Evolutionary conservation across 768 basidiomycete species (phyloP).

Genomic region (Boletus sp.): DNA sequence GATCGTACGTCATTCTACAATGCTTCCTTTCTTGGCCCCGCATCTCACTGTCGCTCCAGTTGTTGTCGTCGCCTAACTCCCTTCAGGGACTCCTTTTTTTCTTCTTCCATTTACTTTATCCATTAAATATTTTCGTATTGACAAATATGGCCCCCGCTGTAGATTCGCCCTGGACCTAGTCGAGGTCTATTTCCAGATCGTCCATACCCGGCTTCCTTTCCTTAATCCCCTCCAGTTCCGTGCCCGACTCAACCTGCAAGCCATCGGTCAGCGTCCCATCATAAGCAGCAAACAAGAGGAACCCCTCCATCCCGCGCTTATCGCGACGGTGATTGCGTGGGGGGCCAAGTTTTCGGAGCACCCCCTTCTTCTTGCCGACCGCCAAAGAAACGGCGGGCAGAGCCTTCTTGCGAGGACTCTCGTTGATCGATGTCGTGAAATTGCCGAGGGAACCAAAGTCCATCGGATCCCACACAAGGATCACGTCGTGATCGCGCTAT

Average conservation of each 20-base stretch:
- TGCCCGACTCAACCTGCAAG: constrained; percentile 53
- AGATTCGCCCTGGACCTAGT: constrained; percentile 92
- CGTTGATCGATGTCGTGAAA: constrained; percentile 77
- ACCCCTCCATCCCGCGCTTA: constrained; percentile 63
- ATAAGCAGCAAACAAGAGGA: constrained; percentile 34
- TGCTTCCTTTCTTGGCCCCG: constrained; percentile 17
- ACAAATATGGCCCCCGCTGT: constrained; percentile 12
- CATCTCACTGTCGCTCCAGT: constrained; percentile 21
- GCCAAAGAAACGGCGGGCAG: constrained; percentile 64
- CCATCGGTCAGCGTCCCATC: constrained; percentile 22
- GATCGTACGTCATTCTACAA: constrained; percentile 21
- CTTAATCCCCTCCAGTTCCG: constrained; percentile 84
- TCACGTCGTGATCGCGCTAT: constrained; percentile 75
- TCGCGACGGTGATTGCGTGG: constrained; percentile 88
- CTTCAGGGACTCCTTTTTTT: constrained; percentile 21
- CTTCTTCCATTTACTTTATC: constrained; percentile 31
- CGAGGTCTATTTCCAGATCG: constrained; percentile 92
- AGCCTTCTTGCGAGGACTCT: constrained; percentile 76
- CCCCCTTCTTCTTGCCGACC: constrained; percentile 74
- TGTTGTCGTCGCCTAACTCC: constrained; percentile 9
- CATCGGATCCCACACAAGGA: constrained; percentile 76
- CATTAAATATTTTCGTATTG: constrained; percentile 8
- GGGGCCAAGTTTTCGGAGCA: constrained; percentile 94
- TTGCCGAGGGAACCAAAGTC: constrained; percentile 84
- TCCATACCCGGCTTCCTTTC: constrained; percentile 83